phyloP scores from a whole-genome alignment of 176 grass and related monocot species.

The Eleusine indica region DNA sequence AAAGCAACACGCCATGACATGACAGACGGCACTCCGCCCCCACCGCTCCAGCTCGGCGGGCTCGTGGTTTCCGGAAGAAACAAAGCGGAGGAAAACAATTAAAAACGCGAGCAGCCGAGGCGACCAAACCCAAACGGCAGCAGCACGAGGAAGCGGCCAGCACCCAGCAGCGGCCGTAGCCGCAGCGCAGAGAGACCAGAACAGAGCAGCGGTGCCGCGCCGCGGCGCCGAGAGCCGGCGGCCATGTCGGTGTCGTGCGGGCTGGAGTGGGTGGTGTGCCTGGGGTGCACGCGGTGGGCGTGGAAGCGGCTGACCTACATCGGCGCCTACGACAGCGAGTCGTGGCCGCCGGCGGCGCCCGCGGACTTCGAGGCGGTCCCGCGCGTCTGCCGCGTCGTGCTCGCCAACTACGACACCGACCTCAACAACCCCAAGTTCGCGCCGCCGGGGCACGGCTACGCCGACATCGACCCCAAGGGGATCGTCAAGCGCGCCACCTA shows the following conservation, averaged over 20 bases:
- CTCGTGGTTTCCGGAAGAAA: constrained; percentile 28
- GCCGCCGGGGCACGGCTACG: constrained; percentile 48
- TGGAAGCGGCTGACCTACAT: constrained; percentile 95
- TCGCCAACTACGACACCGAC: constrained; percentile 78
- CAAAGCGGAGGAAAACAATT: not conserved
- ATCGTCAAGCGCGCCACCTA: constrained; percentile 67
- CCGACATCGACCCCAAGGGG: constrained; percentile 36
- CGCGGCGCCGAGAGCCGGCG: not conserved
- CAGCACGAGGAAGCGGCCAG: not conserved
- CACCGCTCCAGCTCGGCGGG: not conserved
- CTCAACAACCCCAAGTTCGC: constrained; percentile 56
- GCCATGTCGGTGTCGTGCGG: constrained; percentile 94
- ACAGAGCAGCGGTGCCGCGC: not conserved
- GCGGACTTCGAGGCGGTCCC: constrained; percentile 83
- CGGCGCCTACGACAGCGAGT: constrained; percentile 99
- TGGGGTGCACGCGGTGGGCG: constrained; percentile 83
- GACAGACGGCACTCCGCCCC: not conserved
- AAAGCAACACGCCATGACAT: not conserved
- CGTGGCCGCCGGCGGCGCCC: constrained; percentile 63
- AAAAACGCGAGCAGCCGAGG: not conserved
- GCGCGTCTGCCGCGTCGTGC: constrained; percentile 73
- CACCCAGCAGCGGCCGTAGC: too few relatives aligned
- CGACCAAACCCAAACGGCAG: not conserved
- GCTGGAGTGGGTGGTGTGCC: constrained; percentile 85
- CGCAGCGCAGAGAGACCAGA: too few relatives aligned